Evolutionary conservation across 176 grass and related monocot species (phyloP).

Genomic region (Saccharum spontaneum): DNA sequence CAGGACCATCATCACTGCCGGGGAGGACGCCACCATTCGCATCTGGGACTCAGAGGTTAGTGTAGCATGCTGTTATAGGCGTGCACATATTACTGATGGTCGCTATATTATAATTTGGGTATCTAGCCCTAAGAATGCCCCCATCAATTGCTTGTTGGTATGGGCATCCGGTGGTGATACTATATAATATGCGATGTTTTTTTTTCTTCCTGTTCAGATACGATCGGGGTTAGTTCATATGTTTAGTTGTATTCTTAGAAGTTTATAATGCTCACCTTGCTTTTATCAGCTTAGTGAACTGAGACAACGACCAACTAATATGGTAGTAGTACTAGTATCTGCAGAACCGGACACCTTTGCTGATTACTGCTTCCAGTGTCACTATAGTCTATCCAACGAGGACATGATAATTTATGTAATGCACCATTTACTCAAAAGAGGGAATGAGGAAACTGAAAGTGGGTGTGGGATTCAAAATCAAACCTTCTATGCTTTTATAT

Average conservation of each 20-base stretch:
- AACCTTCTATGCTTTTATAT: too few species aligned
- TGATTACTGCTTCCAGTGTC: background rate
- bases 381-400: background rate
- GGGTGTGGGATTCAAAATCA: too few species aligned
- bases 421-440: too few species aligned
- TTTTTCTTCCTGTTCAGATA: background rate
- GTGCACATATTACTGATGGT: background rate
- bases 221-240: too few species aligned
- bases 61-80: background rate
- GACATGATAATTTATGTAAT: too few species aligned
- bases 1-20: slow-evolving; percentile 77
- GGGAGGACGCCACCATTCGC: slow-evolving; percentile 72
- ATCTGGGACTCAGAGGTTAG: slow-evolving; percentile 84
- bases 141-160: background rate
- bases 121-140: background rate
- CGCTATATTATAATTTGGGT: background rate
- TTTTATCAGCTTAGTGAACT: background rate
- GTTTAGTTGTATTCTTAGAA: background rate
- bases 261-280: background rate
- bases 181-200: background rate
- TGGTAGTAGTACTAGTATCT: background rate
- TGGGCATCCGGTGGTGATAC: too few species aligned
- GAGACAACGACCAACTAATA: background rate
- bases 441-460: too few species aligned
- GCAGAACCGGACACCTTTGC: background rate